Base-by-base conservation (phyloP, 2,329 filamentous ascomycete species). In the Hortaea werneckii region DNA sequence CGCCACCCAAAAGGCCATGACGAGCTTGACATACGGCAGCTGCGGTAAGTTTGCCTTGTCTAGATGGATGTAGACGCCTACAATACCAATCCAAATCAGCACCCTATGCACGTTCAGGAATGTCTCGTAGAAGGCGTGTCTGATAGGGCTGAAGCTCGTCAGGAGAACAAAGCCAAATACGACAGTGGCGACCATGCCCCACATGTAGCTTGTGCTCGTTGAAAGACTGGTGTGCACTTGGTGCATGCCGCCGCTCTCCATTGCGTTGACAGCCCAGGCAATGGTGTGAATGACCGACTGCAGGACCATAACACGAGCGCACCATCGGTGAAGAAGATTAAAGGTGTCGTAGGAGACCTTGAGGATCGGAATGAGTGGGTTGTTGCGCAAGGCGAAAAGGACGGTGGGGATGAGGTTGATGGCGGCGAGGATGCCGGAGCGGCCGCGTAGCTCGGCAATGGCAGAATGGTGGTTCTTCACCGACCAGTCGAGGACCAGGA, bases 71-170 rank as follows among this genome's bases (percentile, higher is more conserved):
- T 82, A 92, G 6, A 89, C 80, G 58, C 81, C 82, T 46, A 78
- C 72, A 42, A 95, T 77, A 41, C 74, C 71, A 44, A 86, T 61
- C 32, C 83, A 65, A 35, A 82, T 87, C 42, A 94, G 69, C 34
- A 85, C 65, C 55, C 94, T 88, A 68, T 96, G 92, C 29, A 83
- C 67, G 62, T 85, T 87, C 57, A 96, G 76, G 69, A 98, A 98
- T 1, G 87, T 94, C 69, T 98, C 92, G 70, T 98, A 98, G 64
- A 95, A 95, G 35, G 89, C 88, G 65, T 95, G 90, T 50, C 92
- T 82, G 43, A 98, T 62, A 0, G 88, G 83, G 2, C 87, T 90
- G 44, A 85, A 70, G 7, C 87, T 83, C 28, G 83, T 71, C 43
- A 94, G 58, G 44, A 85, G 60, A 40, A 96, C 72, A 39, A 85